phyloP scores from a whole-genome alignment of 352 stramenopile genomes.

The Phytophthora litchii region DNA sequence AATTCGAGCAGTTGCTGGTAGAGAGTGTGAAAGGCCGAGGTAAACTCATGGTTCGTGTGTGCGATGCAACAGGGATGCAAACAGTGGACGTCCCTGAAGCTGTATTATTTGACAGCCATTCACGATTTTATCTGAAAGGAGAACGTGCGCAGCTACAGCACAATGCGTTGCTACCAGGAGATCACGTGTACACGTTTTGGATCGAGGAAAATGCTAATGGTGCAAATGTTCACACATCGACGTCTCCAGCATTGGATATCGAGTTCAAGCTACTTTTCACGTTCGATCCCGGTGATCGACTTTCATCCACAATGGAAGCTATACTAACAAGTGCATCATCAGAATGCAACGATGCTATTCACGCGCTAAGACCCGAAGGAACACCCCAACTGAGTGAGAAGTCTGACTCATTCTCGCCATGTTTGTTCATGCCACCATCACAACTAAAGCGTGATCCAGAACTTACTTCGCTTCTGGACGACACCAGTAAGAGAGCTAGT shows the following conservation, averaged over 20 bases:
- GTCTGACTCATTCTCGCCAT: conserved; percentile 18
- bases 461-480: conserved; percentile 1
- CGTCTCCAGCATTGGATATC: conserved; percentile 34
- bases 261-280: conserved; percentile 51
- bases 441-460: conserved; percentile 17
- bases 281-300: conserved; percentile 36
- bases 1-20: conserved; percentile 62
- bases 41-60: conserved; percentile 67
- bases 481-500: conserved; percentile 5
- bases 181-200: conserved; percentile 80
- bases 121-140: conserved; percentile 63
- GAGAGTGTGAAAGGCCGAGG: conserved; percentile 56
- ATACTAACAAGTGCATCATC: conserved; percentile 14
- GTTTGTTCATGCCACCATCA: conserved; percentile 36
- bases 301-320: conserved; percentile 24
- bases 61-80: conserved; percentile 55
- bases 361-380: conserved; percentile 10
- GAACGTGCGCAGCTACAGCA: conserved; percentile 46
- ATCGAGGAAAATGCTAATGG: conserved; percentile 36
- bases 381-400: conserved; percentile 1
- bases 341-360: conserved; percentile 15
- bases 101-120: conserved; percentile 72
- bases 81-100: conserved; percentile 55
- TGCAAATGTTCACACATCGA: conserved; percentile 10
- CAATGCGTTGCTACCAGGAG: conserved; percentile 51